A percentile compares a stretch with the other conserved stretches of the same genome.
These are phyloP conservation scores for Monosporozyma yasuniensis DNA, from an alignment of 805 yeast genomes.

Conservation along the genomic window DNA sequence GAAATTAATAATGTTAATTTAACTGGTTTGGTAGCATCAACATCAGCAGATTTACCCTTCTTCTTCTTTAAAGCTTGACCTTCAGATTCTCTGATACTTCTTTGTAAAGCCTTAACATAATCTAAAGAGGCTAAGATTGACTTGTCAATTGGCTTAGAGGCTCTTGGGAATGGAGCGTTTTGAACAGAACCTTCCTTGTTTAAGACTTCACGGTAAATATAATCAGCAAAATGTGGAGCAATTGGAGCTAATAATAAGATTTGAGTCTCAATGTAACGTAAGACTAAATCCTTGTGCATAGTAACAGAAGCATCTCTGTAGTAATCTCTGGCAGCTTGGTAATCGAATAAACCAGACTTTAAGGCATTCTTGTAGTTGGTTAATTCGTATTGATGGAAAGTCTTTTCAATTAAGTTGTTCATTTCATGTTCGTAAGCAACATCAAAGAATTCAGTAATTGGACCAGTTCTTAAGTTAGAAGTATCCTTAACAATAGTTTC, in stretches of 20 bases:
- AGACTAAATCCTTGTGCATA: conserved; percentile 78
- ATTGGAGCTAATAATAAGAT: conserved; percentile 78
- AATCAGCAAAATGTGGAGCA: conserved; percentile 94
- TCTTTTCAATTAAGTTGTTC: conserved; percentile 68
- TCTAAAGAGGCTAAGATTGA: conserved; percentile 58
- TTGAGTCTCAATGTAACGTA: conserved; percentile 80
- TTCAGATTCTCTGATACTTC: conserved; percentile 89
- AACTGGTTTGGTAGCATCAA: conserved; percentile 68
- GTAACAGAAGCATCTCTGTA: conserved; percentile 68
- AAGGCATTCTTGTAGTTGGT: conserved; percentile 84
- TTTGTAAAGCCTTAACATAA: conserved; percentile 68
- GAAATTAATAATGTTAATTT: conserved; percentile 66
- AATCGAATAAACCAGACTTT: conserved; percentile 85
- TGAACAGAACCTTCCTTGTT: conserved; percentile 61
- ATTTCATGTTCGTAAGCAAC: conserved; percentile 87
- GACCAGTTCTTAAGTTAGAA: conserved; percentile 47
- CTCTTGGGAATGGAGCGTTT: conserved; percentile 70
- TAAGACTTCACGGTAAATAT: conserved; percentile 74
- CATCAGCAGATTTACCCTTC: conserved; percentile 72
- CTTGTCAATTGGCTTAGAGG: conserved; percentile 55
- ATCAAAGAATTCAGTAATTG: conserved; percentile 62
- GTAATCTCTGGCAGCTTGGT: conserved; percentile 91
- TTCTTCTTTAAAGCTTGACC: conserved; percentile 75
- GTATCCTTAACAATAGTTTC: conserved; percentile 57
- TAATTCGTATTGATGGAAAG: conserved; percentile 58